Evolutionary conservation across 768 basidiomycete species (phyloP).

Genomic region (Cytidiella melzeri): DNA sequence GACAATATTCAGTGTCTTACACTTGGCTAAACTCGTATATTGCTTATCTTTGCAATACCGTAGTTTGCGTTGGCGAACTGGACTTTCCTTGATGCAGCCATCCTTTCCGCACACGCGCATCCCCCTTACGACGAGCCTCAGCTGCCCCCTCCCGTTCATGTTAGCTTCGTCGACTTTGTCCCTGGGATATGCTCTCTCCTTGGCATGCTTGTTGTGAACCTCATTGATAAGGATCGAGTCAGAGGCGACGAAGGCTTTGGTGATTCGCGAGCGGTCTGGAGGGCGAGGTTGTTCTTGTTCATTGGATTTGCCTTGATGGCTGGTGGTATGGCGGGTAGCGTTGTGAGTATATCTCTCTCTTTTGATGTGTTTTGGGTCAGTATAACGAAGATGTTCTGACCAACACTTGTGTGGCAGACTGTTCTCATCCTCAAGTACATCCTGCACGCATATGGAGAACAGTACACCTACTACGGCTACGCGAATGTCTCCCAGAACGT

Average conservation of each 20-base stretch:
- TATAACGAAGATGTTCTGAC: background rate
- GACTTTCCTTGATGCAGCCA: slow-evolving; percentile 90
- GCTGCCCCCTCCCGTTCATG: slow-evolving; percentile 68
- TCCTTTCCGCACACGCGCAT: slow-evolving; percentile 82
- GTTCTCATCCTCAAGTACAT: slow-evolving; percentile 89
- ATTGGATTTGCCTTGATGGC: slow-evolving; percentile 97
- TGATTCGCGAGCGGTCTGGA: slow-evolving; percentile 82
- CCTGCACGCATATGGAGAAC: slow-evolving; percentile 61
- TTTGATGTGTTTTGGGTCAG: background rate
- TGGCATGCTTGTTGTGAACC: slow-evolving; percentile 87
- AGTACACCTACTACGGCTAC: slow-evolving; percentile 87
- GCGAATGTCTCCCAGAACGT: slow-evolving; percentile 95
- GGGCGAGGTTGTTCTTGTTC: slow-evolving; percentile 86
- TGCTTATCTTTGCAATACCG: background rate
- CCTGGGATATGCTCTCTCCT: slow-evolving; percentile 90
- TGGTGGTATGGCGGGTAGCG: slow-evolving; percentile 93
- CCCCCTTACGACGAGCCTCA: slow-evolving; percentile 68
- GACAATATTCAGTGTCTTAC: background rate
- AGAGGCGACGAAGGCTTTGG: slow-evolving; percentile 75
- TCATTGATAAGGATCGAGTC: slow-evolving; percentile 92
- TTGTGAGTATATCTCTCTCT: slow-evolving; percentile 50
- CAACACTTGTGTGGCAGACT: too few relatives aligned
- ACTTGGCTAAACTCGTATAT: slow-evolving; percentile 1
- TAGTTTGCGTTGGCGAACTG: slow-evolving; percentile 95
- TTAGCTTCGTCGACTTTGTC: slow-evolving; percentile 95